Percentiles rank a stretch among this genome's conserved stretches.
Evolutionary conservation across 768 basidiomycete species (phyloP).

Genomic region (Filobasidium floriforme): DNA sequence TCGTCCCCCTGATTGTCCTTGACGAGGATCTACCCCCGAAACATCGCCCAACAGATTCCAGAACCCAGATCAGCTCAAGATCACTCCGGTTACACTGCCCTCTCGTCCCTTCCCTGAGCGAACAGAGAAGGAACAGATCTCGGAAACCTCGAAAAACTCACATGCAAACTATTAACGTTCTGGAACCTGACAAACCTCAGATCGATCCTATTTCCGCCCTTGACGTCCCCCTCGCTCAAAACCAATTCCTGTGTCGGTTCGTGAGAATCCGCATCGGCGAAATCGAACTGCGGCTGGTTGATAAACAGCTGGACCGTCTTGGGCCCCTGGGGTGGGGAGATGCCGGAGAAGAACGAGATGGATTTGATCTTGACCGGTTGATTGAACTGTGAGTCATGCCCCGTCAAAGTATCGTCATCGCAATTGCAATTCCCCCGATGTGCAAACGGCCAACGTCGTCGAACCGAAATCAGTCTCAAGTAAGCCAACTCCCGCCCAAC

Average conservation of each 20-base stretch:
- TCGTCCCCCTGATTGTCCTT: conserved; percentile 45
- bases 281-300: conserved; percentile 42
- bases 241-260: conserved; percentile 41
- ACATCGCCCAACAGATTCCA: no score
- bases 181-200: conserved; percentile 46
- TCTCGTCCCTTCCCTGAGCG: neutral
- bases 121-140: no score
- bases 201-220: conserved; percentile 40
- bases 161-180: conserved; percentile 33
- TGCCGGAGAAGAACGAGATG: conserved; percentile 39
- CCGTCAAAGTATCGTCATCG: no score
- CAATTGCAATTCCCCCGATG: no score
- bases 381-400: no score
- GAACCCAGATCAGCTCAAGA: neutral
- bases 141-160: no score
- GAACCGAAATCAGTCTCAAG: no score
- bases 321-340: conserved; percentile 39
- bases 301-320: conserved; percentile 44
- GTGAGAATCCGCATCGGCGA: conserved; percentile 35
- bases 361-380: conserved; percentile 40
- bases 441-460: no score
- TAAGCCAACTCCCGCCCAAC: no score
- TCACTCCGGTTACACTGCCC: neutral
- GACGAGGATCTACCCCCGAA: conserved; percentile 36
- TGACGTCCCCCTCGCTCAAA: conserved; percentile 35